Percentiles rank a stretch among this genome's conserved stretches.
phyloP scores from a whole-genome alignment of 2,329 filamentous ascomycete genomes.

The Parasarocladium wereldwijsianum region DNA sequence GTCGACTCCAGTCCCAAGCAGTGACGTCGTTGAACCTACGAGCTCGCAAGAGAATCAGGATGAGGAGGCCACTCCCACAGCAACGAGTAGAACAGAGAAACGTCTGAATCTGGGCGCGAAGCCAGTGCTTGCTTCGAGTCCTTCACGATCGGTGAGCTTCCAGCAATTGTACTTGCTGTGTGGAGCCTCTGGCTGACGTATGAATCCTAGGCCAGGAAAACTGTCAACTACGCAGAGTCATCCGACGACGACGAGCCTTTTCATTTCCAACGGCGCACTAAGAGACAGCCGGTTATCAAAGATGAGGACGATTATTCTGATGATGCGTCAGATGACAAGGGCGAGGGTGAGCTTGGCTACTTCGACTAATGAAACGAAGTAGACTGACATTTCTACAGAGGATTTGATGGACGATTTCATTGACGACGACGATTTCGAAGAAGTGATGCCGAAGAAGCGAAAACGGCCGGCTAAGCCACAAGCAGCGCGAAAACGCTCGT shows the following conservation, averaged over 20 bases:
- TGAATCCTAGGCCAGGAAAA: slow-evolving; percentile 31
- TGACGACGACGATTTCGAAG: slow-evolving; percentile 74
- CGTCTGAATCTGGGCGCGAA: too few relatives aligned
- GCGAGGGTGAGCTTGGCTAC: slow-evolving; percentile 33
- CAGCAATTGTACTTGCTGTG: too few relatives aligned
- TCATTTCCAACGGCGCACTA: slow-evolving; percentile 24
- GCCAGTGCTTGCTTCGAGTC: too few relatives aligned
- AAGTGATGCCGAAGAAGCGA: slow-evolving; percentile 48
- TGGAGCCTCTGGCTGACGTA: too few relatives aligned
- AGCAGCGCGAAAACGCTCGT: slow-evolving; percentile 46
- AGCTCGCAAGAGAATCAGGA: slow-evolving; percentile 55
- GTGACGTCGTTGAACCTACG: slow-evolving; percentile 53
- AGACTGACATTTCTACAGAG: slow-evolving; percentile 18
- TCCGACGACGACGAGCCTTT: slow-evolving; percentile 69
- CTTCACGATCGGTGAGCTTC: too few relatives aligned
- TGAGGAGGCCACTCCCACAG: slow-evolving; percentile 7
- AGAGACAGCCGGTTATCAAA: slow-evolving; percentile 44
- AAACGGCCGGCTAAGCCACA: slow-evolving; percentile 48
- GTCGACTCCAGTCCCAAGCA: slow-evolving; percentile 65
- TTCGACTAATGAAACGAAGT: background rate
- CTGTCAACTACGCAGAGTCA: slow-evolving; percentile 72
- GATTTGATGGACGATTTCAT: slow-evolving; percentile 74
- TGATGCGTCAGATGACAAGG: slow-evolving; percentile 46
- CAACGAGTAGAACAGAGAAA: too few relatives aligned
- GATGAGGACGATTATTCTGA: slow-evolving; percentile 61